Percentiles rank a stretch among this genome's conserved stretches.
Evolutionary conservation across 108 stramenopile genomes (phyloP).

Genomic region (Nitzschia palea): DNA sequence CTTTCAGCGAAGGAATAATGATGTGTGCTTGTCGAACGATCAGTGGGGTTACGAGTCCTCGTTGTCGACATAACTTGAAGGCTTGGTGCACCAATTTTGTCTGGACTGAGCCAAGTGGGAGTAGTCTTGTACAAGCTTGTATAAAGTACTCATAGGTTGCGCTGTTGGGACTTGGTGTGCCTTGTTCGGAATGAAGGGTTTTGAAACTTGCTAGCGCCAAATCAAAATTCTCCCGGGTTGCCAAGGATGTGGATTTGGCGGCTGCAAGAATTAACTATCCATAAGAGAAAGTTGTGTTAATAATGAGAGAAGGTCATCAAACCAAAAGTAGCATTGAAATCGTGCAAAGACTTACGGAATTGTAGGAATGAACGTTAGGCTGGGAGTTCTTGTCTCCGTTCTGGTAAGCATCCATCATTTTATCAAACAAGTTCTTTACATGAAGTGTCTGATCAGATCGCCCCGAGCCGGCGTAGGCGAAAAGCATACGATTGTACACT

Average conservation of each 20-base stretch:
- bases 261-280: conserved; percentile 3
- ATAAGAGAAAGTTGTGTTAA: background rate
- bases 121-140: conserved; percentile 16
- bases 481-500: conserved; percentile 46
- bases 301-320: background rate
- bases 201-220: conserved; percentile 23
- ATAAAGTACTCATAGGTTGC: conserved; percentile 28
- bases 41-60: conserved; percentile 20
- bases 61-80: conserved; percentile 17
- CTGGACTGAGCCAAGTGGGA: conserved; percentile 26
- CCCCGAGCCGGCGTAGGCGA: conserved; percentile 31
- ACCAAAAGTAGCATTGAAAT: background rate
- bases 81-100: conserved; percentile 17
- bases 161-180: conserved; percentile 8
- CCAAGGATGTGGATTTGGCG: background rate
- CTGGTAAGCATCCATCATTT: background rate
- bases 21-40: background rate
- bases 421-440: background rate
- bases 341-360: conserved; percentile 16
- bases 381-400: conserved; percentile 41
- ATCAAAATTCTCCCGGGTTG: background rate
- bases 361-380: conserved; percentile 62
- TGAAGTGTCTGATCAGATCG: background rate
- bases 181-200: conserved; percentile 12
- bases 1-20: background rate